Evolutionary conservation across 1,284 basidiomycete species (phyloP).

Genomic region (Trichosporon faecale): DNA sequence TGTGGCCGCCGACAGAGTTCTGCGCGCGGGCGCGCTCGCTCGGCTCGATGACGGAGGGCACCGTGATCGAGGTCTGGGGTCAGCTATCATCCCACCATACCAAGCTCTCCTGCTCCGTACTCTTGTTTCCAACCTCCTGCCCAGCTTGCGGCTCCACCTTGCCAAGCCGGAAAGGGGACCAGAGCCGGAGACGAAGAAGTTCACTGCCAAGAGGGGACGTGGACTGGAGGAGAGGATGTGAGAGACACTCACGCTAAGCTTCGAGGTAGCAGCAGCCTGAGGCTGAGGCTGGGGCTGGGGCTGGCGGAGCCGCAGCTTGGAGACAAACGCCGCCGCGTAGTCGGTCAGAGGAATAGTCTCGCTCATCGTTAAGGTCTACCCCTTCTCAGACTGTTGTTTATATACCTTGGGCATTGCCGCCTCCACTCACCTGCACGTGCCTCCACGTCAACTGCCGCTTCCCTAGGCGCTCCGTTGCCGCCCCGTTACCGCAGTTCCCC

Average conservation of each 20-base stretch:
- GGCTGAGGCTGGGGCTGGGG: background rate
- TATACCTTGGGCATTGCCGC: background rate
- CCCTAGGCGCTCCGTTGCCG: too few relatives aligned
- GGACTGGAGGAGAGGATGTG: background rate
- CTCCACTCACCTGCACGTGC: background rate
- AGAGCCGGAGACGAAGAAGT: background rate
- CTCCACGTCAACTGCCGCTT: background rate
- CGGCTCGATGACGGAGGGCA: background rate
- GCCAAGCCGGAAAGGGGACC: background rate
- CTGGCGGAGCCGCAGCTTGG: background rate
- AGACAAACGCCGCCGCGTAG: constrained; percentile 5
- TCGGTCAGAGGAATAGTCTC: constrained; percentile 9
- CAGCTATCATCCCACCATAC: too few relatives aligned
- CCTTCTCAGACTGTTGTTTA: background rate
- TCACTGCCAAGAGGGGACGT: background rate
- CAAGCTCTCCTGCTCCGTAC: background rate
- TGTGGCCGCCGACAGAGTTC: too few relatives aligned
- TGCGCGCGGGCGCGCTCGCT: background rate
- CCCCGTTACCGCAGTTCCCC: background rate
- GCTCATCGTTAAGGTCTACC: background rate
- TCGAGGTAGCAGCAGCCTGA: background rate
- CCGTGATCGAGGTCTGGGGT: background rate
- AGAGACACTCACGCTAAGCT: background rate
- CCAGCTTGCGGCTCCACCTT: too few relatives aligned
- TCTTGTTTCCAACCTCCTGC: too few relatives aligned